phyloP scores from a whole-genome alignment of 1,284 basidiomycete species.

The Melampsora larici-populina region DNA sequence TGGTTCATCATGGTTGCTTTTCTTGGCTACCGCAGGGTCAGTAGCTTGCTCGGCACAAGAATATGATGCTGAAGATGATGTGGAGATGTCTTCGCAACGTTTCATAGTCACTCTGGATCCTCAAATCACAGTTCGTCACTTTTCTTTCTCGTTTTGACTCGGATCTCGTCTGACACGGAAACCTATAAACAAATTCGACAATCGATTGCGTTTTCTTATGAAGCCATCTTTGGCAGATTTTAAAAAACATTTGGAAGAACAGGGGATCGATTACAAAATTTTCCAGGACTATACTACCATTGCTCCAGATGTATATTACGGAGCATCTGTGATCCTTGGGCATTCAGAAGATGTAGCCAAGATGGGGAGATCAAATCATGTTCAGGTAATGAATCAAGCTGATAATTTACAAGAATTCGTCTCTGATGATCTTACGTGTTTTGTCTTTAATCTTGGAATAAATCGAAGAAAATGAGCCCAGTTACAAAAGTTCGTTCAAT shows the following conservation, averaged over 20 bases:
- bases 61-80: too few species aligned
- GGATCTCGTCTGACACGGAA: neutral
- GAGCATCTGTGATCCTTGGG: constrained; percentile 26
- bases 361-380: constrained; percentile 13
- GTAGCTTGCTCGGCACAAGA: too few species aligned
- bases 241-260: constrained; percentile 8
- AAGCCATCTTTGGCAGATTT: constrained; percentile 30
- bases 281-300: constrained; percentile 31
- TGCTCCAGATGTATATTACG: constrained; percentile 39
- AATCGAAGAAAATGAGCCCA: neutral
- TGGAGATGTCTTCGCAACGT: neutral
- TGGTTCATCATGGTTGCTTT: too few species aligned
- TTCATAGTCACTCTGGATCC: constrained; percentile 1
- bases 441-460: neutral
- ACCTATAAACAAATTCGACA: neutral
- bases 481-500: neutral
- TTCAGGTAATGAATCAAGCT: constrained; percentile 22
- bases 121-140: neutral
- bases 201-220: neutral
- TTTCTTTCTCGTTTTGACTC: neutral
- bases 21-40: too few species aligned
- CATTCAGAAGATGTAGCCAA: constrained; percentile 9
- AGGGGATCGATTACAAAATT: constrained; percentile 31
- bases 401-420: too few species aligned
- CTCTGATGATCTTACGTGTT: too few species aligned